phyloP scores from a whole-genome alignment of 2,329 filamentous ascomycete species.

The Diaporthe eres region DNA sequence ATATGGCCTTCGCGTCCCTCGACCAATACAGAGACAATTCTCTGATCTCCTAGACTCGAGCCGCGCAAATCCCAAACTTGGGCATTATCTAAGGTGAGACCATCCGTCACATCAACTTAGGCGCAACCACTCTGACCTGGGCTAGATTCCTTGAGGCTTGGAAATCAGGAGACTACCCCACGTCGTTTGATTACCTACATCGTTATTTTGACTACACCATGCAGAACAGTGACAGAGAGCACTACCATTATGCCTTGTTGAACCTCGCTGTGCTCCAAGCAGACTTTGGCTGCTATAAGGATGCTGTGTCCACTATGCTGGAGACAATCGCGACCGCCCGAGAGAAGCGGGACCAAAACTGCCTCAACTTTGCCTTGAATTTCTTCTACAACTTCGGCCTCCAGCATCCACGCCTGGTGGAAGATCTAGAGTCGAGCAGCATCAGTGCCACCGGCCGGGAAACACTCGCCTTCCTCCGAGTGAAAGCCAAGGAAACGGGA shows the following conservation, averaged over 20 bases:
- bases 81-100: constrained; percentile 79
- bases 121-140: constrained; percentile 39
- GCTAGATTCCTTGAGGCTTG: constrained; percentile 89
- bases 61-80: constrained; percentile 77
- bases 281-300: constrained; percentile 91
- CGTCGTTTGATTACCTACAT: constrained; percentile 91
- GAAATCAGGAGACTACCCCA: constrained; percentile 90
- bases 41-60: constrained; percentile 77
- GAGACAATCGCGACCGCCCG: constrained; percentile 95
- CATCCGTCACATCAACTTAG: not conserved
- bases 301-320: constrained; percentile 94
- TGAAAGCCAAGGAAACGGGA: constrained; percentile 86
- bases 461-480: constrained; percentile 84
- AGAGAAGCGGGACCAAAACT: constrained; percentile 92
- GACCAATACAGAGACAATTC: constrained; percentile 80
- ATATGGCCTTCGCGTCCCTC: constrained; percentile 82
- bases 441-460: constrained; percentile 86
- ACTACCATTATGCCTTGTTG: constrained; percentile 95
- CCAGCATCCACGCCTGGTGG: constrained; percentile 82
- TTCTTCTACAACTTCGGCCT: constrained; percentile 98
- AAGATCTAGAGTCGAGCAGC: constrained; percentile 77
- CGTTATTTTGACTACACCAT: constrained; percentile 98
- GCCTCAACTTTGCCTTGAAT: constrained; percentile 93
- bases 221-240: constrained; percentile 84
- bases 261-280: constrained; percentile 94